Evolutionary conservation across 164 flowering plant genomes (phyloP).

Genomic region (Cinnamomum chago): DNA sequence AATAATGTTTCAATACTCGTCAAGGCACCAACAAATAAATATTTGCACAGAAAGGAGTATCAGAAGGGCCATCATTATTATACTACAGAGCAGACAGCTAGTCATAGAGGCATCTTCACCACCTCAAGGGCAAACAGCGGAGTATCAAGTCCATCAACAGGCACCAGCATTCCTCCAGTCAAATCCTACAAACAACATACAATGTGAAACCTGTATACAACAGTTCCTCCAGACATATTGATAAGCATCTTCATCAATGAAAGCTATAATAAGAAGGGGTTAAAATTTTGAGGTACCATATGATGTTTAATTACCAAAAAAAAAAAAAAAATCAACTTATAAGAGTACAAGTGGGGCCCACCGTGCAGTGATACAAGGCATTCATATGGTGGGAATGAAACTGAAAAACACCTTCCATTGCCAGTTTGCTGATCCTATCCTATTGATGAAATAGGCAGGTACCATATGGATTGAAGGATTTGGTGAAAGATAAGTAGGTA

Average conservation of each 20-base stretch:
- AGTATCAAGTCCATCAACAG: conserved; percentile 80
- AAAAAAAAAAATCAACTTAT: too few relatives aligned
- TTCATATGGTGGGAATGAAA: too few relatives aligned
- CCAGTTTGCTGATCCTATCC: too few relatives aligned
- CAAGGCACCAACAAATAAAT: not conserved
- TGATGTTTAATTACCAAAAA: not conserved
- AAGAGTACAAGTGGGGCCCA: not conserved
- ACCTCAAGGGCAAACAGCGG: conserved; percentile 98
- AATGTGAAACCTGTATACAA: not conserved
- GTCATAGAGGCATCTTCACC: not conserved
- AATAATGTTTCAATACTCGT: not conserved
- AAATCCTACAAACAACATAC: conserved; percentile 48
- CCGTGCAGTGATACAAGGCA: too few relatives aligned
- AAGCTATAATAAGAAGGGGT: not conserved
- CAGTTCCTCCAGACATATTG: not conserved
- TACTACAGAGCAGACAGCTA: not conserved
- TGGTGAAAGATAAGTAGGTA: too few relatives aligned
- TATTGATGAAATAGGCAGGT: too few relatives aligned
- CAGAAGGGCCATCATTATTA: not conserved
- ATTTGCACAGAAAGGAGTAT: not conserved
- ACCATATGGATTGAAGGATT: too few relatives aligned
- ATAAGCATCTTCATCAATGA: not conserved
- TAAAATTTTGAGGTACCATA: not conserved
- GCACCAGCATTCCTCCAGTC: conserved; percentile 83
- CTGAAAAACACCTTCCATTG: too few relatives aligned